These are phyloP conservation scores for Cystobasidium sp. DNA, from an alignment of 1,284 basidiomycete genomes.

Conservation along the genomic window DNA sequence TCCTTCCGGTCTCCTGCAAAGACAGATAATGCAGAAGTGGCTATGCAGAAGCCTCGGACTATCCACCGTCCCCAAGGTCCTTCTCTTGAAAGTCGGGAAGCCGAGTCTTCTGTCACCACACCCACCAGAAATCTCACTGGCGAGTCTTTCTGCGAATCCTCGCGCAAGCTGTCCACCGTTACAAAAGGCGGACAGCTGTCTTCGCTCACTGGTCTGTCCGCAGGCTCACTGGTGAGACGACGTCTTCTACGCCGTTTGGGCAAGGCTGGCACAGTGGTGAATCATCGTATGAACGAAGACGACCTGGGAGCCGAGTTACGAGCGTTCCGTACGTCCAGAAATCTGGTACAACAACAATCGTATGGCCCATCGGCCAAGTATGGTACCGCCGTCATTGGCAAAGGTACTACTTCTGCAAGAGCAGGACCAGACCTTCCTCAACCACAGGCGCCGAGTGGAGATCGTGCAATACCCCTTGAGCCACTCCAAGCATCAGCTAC, in stretches of 20 bases:
- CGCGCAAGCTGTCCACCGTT: background rate
- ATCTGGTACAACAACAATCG: background rate
- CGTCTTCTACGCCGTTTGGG: constrained; percentile 9
- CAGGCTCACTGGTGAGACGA: constrained; percentile 6
- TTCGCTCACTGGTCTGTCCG: constrained; percentile 19
- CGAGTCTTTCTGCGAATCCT: background rate
- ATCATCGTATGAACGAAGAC: background rate
- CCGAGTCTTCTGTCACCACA: background rate
- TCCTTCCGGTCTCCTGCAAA: background rate
- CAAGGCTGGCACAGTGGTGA: background rate
- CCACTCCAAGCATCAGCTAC: too few species aligned
- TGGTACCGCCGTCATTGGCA: background rate
- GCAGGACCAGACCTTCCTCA: background rate
- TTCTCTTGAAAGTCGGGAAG: background rate
- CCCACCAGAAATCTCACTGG: background rate
- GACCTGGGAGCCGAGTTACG: background rate
- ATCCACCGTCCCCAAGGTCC: background rate
- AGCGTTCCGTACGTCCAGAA: background rate
- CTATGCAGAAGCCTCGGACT: background rate
- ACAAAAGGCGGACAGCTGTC: constrained; percentile 12
- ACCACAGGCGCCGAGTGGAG: background rate
- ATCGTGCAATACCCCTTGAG: too few species aligned
- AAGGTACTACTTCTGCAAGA: background rate
- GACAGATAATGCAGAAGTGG: background rate
- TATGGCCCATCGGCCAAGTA: constrained; percentile 5